phyloP scores from a whole-genome alignment of 2,329 filamentous ascomycete species.

The Arthrobotrys entomopaga region DNA sequence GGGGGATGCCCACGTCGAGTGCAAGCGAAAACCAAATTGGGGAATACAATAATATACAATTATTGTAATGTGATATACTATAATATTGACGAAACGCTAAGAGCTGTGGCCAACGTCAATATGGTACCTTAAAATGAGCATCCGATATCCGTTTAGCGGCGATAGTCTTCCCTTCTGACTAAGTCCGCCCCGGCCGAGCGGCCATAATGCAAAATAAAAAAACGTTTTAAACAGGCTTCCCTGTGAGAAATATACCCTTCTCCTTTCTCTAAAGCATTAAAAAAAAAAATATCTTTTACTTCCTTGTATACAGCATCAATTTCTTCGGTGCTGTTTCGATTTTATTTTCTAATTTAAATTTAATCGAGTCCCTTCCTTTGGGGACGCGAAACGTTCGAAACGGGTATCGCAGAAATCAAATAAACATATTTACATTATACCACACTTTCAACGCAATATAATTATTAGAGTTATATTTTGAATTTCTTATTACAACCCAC shows the following conservation, averaged over 20 bases:
- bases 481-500: too few species aligned
- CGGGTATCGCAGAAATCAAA: not conserved
- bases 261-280: not conserved
- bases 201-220: slow-evolving; percentile 27
- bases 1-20: too few species aligned
- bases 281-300: not conserved
- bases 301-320: not conserved
- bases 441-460: slow-evolving; percentile 35
- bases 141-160: slow-evolving; percentile 10
- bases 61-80: too few species aligned
- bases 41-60: too few species aligned
- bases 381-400: not conserved
- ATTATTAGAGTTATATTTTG: too few species aligned
- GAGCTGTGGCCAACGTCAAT: too few species aligned
- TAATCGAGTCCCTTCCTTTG: too few species aligned
- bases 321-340: not conserved
- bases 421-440: slow-evolving; percentile 13
- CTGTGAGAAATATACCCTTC: not conserved
- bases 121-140: too few species aligned
- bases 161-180: slow-evolving; percentile 18
- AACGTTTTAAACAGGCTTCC: not conserved
- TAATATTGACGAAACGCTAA: too few species aligned
- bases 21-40: too few species aligned
- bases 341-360: too few species aligned
- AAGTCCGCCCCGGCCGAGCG: slow-evolving; percentile 46